Evolutionary conservation across 2,329 filamentous ascomycete genomes (phyloP).

Genomic region (Rutstroemia sp.): DNA sequence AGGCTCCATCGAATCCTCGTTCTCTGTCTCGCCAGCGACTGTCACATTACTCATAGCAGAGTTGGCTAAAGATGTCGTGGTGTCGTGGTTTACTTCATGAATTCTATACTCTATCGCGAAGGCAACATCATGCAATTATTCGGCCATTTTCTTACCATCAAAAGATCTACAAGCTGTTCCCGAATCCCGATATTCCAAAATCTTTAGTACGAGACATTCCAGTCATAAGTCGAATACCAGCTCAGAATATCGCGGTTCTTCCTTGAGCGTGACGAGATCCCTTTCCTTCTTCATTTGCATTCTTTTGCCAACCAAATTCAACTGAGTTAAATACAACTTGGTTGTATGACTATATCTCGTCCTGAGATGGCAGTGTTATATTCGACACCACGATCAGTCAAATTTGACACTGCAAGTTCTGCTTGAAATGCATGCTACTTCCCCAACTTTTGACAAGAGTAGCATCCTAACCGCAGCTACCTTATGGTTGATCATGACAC

Average conservation of each 20-base stretch:
- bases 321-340: background rate
- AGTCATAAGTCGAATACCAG: background rate
- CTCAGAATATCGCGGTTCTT: background rate
- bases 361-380: background rate
- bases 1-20: slow-evolving; percentile 50
- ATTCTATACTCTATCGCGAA: background rate
- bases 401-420: background rate
- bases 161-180: background rate
- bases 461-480: background rate
- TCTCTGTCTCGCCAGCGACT: slow-evolving; percentile 8
- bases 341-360: background rate
- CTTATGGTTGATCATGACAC: slow-evolving; percentile 2
- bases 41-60: slow-evolving; percentile 35
- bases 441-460: background rate
- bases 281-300: background rate
- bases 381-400: background rate
- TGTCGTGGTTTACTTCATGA: slow-evolving; percentile 36
- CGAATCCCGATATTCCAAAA: background rate
- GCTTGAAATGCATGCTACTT: background rate
- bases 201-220: background rate
- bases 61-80: slow-evolving; percentile 34
- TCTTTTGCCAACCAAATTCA: background rate
- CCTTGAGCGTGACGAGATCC: background rate
- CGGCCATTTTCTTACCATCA: background rate
- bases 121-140: background rate